A percentile compares a stretch with the other conserved stretches of the same genome.
phyloP scores from a whole-genome alignment of 2,329 filamentous ascomycete species.

The Colletotrichum caudatum region DNA sequence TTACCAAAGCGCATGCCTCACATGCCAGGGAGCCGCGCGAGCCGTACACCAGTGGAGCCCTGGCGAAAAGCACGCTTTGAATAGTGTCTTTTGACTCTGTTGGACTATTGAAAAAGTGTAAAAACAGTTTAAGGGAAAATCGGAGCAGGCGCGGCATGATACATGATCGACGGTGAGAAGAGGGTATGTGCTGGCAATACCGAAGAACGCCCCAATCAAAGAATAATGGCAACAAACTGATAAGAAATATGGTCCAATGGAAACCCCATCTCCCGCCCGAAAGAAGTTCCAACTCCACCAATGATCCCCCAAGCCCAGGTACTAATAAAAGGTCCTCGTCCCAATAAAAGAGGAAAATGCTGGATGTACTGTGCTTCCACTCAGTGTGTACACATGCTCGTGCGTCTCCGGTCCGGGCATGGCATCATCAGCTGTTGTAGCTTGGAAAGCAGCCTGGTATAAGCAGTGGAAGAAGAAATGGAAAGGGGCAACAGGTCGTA shows the following conservation, averaged over 20 bases:
- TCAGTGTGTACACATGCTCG: conserved; percentile 23
- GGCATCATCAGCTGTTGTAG: conserved; percentile 32
- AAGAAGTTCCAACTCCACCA: conserved; percentile 31
- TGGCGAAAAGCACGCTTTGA: conserved; percentile 18
- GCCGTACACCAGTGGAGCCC: not conserved
- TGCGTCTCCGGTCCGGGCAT: conserved; percentile 19
- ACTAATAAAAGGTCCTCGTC: conserved; percentile 4
- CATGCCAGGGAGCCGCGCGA: not conserved
- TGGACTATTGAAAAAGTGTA: conserved; percentile 20
- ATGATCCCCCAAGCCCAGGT: conserved; percentile 28
- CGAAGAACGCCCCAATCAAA: conserved; percentile 38
- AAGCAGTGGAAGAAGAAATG: conserved; percentile 21
- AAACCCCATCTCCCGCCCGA: conserved; percentile 27
- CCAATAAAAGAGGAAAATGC: conserved; percentile 26
- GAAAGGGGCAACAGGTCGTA: conserved; percentile 30
- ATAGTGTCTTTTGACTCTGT: conserved; percentile 38
- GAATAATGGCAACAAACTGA: conserved; percentile 22
- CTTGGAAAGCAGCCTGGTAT: conserved; percentile 26
- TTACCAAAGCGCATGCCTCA: conserved; percentile 11
- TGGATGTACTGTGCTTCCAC: conserved; percentile 34
- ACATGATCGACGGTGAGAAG: conserved; percentile 33
- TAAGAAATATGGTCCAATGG: conserved; percentile 26
- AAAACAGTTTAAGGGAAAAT: conserved; percentile 7
- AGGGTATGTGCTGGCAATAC: conserved; percentile 37
- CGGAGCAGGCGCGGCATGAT: conserved; percentile 10